Conservation (phyloP, 805 yeast species). For the Metschnikowia continentalis region DNA sequence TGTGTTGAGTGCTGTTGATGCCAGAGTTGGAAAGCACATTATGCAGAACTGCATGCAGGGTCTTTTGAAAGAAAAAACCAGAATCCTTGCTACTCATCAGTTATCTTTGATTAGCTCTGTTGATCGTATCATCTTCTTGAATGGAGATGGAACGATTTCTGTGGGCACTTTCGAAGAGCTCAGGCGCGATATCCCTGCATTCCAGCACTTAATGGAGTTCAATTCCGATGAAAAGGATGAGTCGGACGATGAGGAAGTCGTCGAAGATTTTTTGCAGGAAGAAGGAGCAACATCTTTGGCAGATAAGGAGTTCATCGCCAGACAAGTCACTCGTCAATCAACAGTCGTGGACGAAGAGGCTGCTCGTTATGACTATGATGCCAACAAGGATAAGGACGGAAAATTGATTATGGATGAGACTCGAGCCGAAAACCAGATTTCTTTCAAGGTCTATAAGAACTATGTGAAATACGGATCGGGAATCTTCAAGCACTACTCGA, state of each 20-base stretch:
- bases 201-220: constrained; percentile 37
- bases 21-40: constrained; percentile 79
- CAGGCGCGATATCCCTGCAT: constrained; percentile 30
- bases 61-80: constrained; percentile 52
- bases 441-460: constrained; percentile 27
- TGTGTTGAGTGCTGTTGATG: constrained; percentile 81
- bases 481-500: constrained; percentile 18
- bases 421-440: constrained; percentile 24
- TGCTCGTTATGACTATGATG: constrained; percentile 28
- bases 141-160: constrained; percentile 58
- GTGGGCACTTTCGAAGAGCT: constrained; percentile 61
- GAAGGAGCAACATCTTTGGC: constrained; percentile 4
- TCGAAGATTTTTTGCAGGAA: constrained; percentile 17
- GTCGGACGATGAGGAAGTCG: constrained; percentile 18
- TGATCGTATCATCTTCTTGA: constrained; percentile 63
- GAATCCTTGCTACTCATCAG: constrained; percentile 83
- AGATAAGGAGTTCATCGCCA: constrained; percentile 12
- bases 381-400: constrained; percentile 19
- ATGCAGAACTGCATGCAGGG: constrained; percentile 67
- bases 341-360: constrained; percentile 28
- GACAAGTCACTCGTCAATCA: constrained; percentile 16
- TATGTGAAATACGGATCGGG: constrained; percentile 32
- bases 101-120: constrained; percentile 66
- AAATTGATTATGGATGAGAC: constrained; percentile 13
- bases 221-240: constrained; percentile 22